A percentile compares a stretch with the other conserved stretches of the same genome.
These are phyloP conservation scores for Fusarium newnesense DNA, from an alignment of 2,329 filamentous ascomycete genomes.

Conservation along the genomic window DNA sequence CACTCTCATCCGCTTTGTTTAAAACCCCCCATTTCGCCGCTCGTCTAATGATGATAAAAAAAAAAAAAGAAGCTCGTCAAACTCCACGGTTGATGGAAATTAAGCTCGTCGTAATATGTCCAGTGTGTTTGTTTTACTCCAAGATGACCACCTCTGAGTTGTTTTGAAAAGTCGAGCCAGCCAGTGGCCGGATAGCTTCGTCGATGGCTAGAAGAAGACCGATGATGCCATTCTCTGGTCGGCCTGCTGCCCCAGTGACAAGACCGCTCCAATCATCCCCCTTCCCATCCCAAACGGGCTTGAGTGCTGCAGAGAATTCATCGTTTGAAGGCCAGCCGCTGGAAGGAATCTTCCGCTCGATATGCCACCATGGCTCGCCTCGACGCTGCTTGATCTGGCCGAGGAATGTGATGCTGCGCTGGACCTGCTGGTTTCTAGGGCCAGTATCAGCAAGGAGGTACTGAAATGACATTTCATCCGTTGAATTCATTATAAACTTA, in stretches of 20 bases:
- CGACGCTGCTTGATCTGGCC: conserved; percentile 61
- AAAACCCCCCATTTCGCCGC: conserved; percentile 36
- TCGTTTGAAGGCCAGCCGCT: conserved; percentile 41
- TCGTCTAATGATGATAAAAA: conserved; percentile 12
- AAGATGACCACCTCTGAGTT: conserved; percentile 35
- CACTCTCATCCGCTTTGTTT: conserved; percentile 36
- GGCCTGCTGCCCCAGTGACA: conserved; percentile 57
- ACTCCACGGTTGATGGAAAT: conserved; percentile 30
- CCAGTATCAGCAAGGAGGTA: conserved; percentile 56
- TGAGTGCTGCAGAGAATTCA: conserved; percentile 53
- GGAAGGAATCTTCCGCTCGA: conserved; percentile 51
- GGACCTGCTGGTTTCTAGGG: conserved; percentile 41
- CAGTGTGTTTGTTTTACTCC: conserved; percentile 25
- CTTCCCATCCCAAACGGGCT: conserved; percentile 56
- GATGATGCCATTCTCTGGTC: conserved; percentile 53
- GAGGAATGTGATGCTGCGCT: conserved; percentile 59
- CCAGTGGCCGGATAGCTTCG: conserved; percentile 54
- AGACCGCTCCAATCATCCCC: conserved; percentile 62
- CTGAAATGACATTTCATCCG: conserved; percentile 68
- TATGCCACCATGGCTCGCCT: conserved; percentile 63
- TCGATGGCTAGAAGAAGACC: conserved; percentile 61
- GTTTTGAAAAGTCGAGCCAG: conserved; percentile 12
- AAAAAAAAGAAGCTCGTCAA: conserved; percentile 6
- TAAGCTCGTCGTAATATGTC: conserved; percentile 7
- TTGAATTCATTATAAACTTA: conserved; percentile 61